These are phyloP conservation scores for Ascomycota sp. DNA, from an alignment of 2,329 filamentous ascomycete genomes.

Conservation along the genomic window DNA sequence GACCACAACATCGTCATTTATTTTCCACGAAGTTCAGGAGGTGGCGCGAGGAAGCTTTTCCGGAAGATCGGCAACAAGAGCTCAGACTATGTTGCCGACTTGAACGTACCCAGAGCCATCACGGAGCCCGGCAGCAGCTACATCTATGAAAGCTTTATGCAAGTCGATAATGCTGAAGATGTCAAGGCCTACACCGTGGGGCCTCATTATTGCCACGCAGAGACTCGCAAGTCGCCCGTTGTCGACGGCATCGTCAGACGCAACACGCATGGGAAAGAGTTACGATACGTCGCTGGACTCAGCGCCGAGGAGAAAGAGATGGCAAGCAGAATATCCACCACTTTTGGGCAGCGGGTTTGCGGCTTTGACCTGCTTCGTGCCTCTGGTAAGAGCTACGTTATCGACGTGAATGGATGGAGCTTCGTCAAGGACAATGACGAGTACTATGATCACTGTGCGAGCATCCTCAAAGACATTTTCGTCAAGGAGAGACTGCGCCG, in stretches of 20 bases:
- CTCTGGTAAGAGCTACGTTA: conserved; percentile 81
- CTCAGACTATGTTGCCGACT: conserved; percentile 70
- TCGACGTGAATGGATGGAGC: conserved; percentile 98
- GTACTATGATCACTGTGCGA: conserved; percentile 84
- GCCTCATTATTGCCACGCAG: conserved; percentile 79
- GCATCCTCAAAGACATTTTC: conserved; percentile 75
- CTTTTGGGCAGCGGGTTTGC: conserved; percentile 88
- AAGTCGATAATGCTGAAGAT: conserved; percentile 91
- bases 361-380: conserved; percentile 87
- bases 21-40: conserved; percentile 69
- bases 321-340: conserved; percentile 72
- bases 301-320: conserved; percentile 64
- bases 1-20: conserved; percentile 99
- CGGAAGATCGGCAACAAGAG: conserved; percentile 98
- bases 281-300: conserved; percentile 81
- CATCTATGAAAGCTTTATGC: conserved; percentile 92
- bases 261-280: conserved; percentile 92
- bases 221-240: conserved; percentile 91
- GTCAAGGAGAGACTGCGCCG: conserved; percentile 53
- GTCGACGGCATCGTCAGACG: conserved; percentile 89
- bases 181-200: conserved; percentile 98
- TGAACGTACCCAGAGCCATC: conserved; percentile 60
- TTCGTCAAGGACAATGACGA: conserved; percentile 99
- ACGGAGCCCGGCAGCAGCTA: conserved; percentile 68
- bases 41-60: conserved; percentile 80